phyloP scores from a whole-genome alignment of 2,329 filamentous ascomycete species.

The Ceratocystiopsis minuta region DNA sequence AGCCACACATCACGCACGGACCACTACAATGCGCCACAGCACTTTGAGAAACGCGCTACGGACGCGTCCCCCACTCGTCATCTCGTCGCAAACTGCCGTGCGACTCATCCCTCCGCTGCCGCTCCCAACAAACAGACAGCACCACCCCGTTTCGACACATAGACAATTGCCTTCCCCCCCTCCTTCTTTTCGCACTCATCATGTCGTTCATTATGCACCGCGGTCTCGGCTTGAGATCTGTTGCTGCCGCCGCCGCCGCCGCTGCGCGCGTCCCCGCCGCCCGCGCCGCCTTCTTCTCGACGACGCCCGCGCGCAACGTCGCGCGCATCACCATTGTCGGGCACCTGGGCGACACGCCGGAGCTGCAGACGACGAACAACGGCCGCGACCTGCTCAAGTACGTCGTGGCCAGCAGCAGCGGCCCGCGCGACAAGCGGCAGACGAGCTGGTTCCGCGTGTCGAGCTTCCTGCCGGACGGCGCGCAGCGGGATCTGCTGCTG shows the following conservation, averaged over 20 bases:
- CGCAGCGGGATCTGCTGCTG: conserved; percentile 53
- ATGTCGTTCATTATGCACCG: conserved; percentile 12
- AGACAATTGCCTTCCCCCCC: no score
- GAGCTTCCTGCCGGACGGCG: conserved; percentile 50
- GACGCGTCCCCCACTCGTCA: no score
- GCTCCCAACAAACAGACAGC: no score
- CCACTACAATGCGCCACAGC: no score
- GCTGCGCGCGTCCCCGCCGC: conserved; percentile 16
- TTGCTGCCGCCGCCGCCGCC: conserved; percentile 22
- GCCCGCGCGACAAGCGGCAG: conserved; percentile 49
- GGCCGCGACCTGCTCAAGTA: conserved; percentile 65
- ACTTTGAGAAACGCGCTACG: no score
- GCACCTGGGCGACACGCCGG: conserved; percentile 63
- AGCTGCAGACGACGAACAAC: conserved; percentile 49
- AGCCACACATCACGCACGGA: no score
- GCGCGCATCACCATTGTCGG: conserved; percentile 78
- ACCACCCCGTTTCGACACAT: no score
- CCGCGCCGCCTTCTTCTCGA: conserved; percentile 54
- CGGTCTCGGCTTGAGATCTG: conserved; percentile 1
- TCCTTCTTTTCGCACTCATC: not conserved
- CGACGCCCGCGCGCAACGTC: conserved; percentile 43
- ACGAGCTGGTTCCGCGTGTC: conserved; percentile 76
- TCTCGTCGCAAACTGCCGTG: no score
- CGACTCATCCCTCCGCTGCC: no score
- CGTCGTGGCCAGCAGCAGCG: conserved; percentile 50